Evolutionary conservation across 2,329 filamentous ascomycete genomes (phyloP).

Genomic region (Paecilomyces formosus): DNA sequence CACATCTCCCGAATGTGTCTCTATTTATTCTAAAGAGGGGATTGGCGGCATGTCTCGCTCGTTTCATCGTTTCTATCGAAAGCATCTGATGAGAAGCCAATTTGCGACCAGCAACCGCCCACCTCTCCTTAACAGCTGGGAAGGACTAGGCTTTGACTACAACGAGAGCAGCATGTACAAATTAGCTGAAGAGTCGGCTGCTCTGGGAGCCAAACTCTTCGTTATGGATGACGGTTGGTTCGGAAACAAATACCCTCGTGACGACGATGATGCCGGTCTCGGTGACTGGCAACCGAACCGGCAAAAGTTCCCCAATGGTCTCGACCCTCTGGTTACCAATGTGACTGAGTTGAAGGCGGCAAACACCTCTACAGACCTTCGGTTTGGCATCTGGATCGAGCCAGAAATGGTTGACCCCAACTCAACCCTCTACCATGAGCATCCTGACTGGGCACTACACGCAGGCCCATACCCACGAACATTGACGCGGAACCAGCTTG

Average conservation of each 20-base stretch:
- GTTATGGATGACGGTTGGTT: conserved; percentile 65
- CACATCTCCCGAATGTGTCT: conserved; percentile 48
- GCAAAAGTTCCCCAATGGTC: conserved; percentile 51
- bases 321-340: conserved; percentile 41
- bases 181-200: conserved; percentile 40
- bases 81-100: no score
- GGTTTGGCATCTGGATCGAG: conserved; percentile 61
- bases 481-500: no score
- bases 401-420: conserved; percentile 62
- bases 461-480: conserved; percentile 47
- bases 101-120: no score
- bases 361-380: conserved; percentile 36
- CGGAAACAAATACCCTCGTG: conserved; percentile 53
- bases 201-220: conserved; percentile 55
- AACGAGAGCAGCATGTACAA: no score
- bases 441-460: conserved; percentile 58
- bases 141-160: no score
- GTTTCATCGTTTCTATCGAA: no score
- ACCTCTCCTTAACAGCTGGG: no score
- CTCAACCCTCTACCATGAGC: conserved; percentile 52
- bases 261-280: conserved; percentile 50
- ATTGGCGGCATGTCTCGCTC: no score
- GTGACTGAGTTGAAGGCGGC: no score
- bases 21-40: no score
- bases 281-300: conserved; percentile 59